A percentile compares a stretch with the other conserved stretches of the same genome.
These are phyloP conservation scores for Pelagophyceae sp. DNA, from an alignment of 352 stramenopile species.

Conservation along the genomic window DNA sequence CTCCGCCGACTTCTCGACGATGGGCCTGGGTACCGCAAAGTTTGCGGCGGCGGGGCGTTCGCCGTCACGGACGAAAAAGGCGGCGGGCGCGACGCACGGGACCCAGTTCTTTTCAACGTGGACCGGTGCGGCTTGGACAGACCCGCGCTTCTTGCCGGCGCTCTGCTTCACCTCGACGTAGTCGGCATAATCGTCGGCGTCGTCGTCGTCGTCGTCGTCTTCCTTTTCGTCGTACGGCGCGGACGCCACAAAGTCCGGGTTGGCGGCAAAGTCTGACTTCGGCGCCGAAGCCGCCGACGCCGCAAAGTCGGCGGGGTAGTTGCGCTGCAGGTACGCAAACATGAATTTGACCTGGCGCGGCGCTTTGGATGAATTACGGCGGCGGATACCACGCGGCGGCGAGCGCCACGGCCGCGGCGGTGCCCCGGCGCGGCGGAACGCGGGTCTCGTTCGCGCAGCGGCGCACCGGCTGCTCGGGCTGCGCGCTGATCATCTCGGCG, in stretches of 20 bases:
- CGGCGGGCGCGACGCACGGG: background rate
- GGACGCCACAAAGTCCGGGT: background rate
- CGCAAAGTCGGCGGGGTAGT: background rate
- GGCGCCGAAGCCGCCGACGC: background rate
- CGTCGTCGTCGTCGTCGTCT: background rate
- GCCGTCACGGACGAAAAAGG: too few relatives aligned
- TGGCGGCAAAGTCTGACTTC: background rate
- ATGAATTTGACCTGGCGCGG: slow-evolving; percentile 19
- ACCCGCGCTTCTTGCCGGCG: slow-evolving; percentile 2
- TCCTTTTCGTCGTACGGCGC: background rate
- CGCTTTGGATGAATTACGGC: background rate
- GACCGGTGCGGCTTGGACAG: background rate
- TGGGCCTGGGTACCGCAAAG: too few relatives aligned
- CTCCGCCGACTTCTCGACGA: background rate
- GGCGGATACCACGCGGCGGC: too few relatives aligned
- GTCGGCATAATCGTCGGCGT: slow-evolving; percentile 2
- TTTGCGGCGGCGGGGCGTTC: too few relatives aligned
- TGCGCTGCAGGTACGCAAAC: background rate
- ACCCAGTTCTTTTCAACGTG: background rate
- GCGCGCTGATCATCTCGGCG: slow-evolving; percentile 4
- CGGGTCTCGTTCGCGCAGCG: background rate
- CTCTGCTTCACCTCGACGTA: background rate
- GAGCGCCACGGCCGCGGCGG: too few relatives aligned
- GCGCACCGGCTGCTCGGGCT: slow-evolving; percentile 1
- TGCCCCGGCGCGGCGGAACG: background rate